Evolutionary conservation across 1,284 basidiomycete species (phyloP).

Genomic region (Hymenochaete sp.): DNA sequence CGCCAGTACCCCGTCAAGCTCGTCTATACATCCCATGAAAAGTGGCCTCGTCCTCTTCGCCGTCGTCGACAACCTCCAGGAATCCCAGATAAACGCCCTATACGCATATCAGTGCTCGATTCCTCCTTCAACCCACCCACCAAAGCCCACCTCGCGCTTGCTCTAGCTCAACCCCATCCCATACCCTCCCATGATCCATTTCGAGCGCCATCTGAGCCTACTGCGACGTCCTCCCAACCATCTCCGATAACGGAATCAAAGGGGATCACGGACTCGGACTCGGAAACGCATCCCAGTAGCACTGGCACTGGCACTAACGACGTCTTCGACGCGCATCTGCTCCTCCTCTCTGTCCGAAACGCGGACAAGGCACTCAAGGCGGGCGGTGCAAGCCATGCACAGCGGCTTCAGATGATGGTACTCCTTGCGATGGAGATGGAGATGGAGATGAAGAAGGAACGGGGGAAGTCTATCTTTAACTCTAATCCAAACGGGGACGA

Average conservation of each 20-base stretch:
- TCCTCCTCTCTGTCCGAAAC: slow-evolving; percentile 83
- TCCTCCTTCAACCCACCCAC: slow-evolving; percentile 95
- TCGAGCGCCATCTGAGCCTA: too few species aligned
- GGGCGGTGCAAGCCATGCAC: slow-evolving; percentile 64
- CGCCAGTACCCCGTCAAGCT: slow-evolving; percentile 44
- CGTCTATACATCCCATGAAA: slow-evolving; percentile 42
- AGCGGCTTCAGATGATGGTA: slow-evolving; percentile 79
- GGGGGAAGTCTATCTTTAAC: background rate
- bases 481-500: slow-evolving; percentile 19
- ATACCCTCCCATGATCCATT: too few species aligned
- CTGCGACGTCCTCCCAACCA: too few species aligned
- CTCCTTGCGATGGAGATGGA: slow-evolving; percentile 49
- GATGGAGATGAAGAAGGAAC: slow-evolving; percentile 33
- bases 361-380: slow-evolving; percentile 76
- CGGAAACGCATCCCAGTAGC: too few species aligned
- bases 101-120: slow-evolving; percentile 69
- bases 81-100: background rate
- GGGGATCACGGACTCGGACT: too few species aligned
- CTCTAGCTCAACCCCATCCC: slow-evolving; percentile 23
- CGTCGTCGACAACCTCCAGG: background rate
- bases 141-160: slow-evolving; percentile 76
- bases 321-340: slow-evolving; percentile 67
- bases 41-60: slow-evolving; percentile 39
- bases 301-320: background rate
- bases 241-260: too few species aligned